Base-by-base conservation (phyloP, 2,329 filamentous ascomycete genomes). In the Seiridium cupressi region DNA sequence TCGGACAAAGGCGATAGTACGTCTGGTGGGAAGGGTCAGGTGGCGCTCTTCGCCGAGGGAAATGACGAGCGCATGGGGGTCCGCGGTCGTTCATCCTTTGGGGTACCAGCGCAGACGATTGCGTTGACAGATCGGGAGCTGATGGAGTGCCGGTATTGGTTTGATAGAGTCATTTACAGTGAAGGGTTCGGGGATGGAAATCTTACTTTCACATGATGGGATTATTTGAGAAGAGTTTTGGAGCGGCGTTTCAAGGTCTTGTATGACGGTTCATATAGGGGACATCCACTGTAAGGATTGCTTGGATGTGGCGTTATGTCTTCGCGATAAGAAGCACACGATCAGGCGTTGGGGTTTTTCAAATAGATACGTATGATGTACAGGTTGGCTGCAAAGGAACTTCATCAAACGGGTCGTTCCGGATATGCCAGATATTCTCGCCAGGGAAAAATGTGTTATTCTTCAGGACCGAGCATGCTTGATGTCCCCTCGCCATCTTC, bases 111-210 rank as follows among this genome's bases (percentile, higher is more conserved):
- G 0, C 68, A 77, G 58, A 72, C 80, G 58, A 71, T 76, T 63
- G 72, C 55, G 59, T 69, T 79, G 73, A 82, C 76, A 31, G 70
- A 68, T 3, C 74, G 75, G 61, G 81, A 84, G 61, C 72, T 72
- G 57, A 70, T 77, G 55, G 79, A 84, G 66, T 86, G 83, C 65
- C 70, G 74, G 10, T 89, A 86, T 69, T 90, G 87, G 87, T 88
- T 84, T 83, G 76, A 77, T 10, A 79, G 80, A 61, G 79, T 81
- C 26, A 71, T 76, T 60, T 65, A 80, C 54, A 83, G 79, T 64
- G 72, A 84, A 66, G 79, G 78, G 6, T 73, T 73, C 60, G 78
- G 74, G 1, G 72, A 68, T 38, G 70, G 69, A 34, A 67, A 55
- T 46, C 47, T 59, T 35, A 35, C 31, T 47, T 5, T 57, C 5